Base-by-base conservation (phyloP, 192 early-diverging fungal species). In the Gigaspora rosea region DNA sequence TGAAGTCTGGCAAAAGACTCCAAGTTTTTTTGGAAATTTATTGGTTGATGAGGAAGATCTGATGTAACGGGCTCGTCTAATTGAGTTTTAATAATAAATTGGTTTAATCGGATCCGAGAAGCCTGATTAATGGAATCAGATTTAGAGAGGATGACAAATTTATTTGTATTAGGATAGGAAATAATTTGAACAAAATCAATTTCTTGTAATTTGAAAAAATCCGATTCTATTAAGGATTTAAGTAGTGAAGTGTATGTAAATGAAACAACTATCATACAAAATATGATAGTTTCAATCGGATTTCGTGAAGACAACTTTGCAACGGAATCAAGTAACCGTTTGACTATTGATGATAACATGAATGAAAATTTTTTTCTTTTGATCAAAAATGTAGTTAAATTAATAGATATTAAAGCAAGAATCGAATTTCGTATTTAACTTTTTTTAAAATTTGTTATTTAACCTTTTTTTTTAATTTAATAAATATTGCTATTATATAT, bases 201-300 rank as follows among this genome's bases (percentile, higher is more conserved):
- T 78, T 79, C 27, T 27, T 27, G 27, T 27, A 27, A 27, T 27
- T 81, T 78, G 57, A 93, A 92, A 64, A 90, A 84, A 59, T 89
- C 89, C 50, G 91, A 92, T 59, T 89, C 86, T 58, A 88, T 81
- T 52, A 90, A 87, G 10, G 90, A 85, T 79, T 92, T 88, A 84
- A 92, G 90, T 27, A 95, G 85, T 10, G 87, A 90, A 80, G 93
- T 90, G 80, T 94, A 95, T 36, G 87, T 86, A 78, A 90, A 94
- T 15, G 91, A 89, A 33, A 91, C 92, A 20, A 94, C 77, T 56
- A 94, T 85, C 51, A 92, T 80, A 72, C 88, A 88, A 68, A 88
- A 80, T 51, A 87, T 87, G 73, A 95, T 93, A 70, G 87, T 89
- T 82, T 95, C 94, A 73, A 95, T 93, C 59, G 93, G 94, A 81